phyloP scores from a whole-genome alignment of 495 filamentous ascomycete genomes.

The Glarea lozoyensis region DNA sequence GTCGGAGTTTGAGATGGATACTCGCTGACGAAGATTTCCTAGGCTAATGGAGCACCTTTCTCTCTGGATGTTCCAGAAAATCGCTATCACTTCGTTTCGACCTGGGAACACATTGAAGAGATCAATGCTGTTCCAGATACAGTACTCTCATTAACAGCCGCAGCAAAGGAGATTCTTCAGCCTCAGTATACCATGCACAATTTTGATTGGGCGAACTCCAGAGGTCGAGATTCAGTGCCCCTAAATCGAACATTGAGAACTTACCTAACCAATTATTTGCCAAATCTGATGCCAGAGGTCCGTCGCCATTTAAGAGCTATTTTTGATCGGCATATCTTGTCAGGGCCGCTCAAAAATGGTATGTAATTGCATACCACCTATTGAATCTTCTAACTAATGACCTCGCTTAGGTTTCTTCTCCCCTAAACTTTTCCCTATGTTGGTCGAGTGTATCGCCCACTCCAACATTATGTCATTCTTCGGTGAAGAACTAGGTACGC shows the following conservation, averaged over 20 bases:
- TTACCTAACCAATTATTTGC: neutral
- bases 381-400: neutral
- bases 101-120: neutral
- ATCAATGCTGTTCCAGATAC: neutral
- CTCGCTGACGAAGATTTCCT: neutral
- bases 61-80: neutral
- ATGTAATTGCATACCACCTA: neutral
- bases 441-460: neutral
- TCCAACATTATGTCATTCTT: neutral
- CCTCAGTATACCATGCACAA: neutral
- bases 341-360: neutral
- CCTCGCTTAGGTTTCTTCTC: neutral
- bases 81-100: neutral
- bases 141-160: neutral
- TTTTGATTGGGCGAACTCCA: neutral
- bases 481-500: neutral
- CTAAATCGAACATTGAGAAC: neutral
- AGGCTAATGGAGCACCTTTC: neutral
- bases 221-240: neutral
- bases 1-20: neutral
- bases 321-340: neutral
- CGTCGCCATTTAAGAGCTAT: neutral
- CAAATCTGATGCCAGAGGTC: neutral
- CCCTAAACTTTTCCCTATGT: neutral
- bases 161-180: neutral